Percentiles rank a stretch among this genome's conserved stretches.
Conservation (phyloP, 768 basidiomycete genomes). For the Myochromella boudieri region DNA sequence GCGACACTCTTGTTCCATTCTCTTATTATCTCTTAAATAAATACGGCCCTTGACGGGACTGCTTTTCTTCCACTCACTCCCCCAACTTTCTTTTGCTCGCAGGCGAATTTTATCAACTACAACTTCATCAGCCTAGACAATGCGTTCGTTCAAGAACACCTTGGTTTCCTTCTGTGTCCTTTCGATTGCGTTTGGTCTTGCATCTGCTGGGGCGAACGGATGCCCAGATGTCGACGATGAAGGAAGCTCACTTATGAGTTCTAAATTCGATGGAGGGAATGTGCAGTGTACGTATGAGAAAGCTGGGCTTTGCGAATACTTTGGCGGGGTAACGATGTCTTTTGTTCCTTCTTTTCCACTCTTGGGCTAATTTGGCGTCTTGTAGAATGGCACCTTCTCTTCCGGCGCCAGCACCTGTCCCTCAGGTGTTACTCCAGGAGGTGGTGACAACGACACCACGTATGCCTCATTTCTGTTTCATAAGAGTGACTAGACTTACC, state of each 20-base stretch:
- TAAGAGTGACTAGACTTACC: too few species aligned
- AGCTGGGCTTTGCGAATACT: conserved; percentile 14
- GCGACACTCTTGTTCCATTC: too few species aligned
- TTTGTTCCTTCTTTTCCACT: background rate
- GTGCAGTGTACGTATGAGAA: conserved; percentile 16
- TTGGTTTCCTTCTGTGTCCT: too few species aligned
- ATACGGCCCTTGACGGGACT: too few species aligned
- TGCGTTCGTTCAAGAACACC: too few species aligned
- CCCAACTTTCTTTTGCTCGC: background rate
- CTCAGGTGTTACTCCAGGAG: conserved; percentile 1
- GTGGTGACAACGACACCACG: too few species aligned
- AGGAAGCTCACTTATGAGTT: conserved; percentile 10
- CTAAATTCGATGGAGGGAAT: conserved; percentile 3
- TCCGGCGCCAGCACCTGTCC: conserved; percentile 5
- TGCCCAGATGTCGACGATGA: conserved; percentile 13
- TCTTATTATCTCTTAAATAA: too few species aligned
- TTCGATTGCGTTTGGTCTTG: too few species aligned
- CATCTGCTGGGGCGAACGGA: conserved; percentile 7
- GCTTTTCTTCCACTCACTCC: too few species aligned
- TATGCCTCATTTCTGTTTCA: too few species aligned
- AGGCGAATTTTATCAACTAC: background rate
- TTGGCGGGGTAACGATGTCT: conserved; percentile 8
- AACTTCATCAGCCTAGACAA: background rate
- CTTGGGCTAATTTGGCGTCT: background rate
- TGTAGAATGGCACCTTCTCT: conserved; percentile 13